These are phyloP conservation scores for Wickerhamiella lipophila DNA, from an alignment of 805 yeast genomes.

Conservation along the genomic window DNA sequence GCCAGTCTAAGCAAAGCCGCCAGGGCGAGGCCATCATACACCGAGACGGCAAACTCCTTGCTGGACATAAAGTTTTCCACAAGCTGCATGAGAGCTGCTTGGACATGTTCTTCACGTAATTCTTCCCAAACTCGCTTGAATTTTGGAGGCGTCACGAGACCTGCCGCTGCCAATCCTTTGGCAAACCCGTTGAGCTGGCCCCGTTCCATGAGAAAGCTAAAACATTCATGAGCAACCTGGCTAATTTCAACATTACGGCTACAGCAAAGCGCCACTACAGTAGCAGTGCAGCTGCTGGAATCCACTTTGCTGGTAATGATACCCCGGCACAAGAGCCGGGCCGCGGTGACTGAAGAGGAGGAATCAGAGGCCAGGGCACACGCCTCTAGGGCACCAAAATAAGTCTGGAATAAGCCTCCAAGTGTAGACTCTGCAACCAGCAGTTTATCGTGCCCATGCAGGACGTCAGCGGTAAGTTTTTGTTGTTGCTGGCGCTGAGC, in stretches of 20 bases:
- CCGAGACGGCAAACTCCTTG: neutral
- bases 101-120: neutral
- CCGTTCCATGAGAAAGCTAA: constrained; percentile 7
- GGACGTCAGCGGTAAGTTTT: neutral
- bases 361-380: neutral
- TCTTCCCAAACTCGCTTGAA: constrained; percentile 9
- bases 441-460: constrained; percentile 3
- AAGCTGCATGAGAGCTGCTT: neutral
- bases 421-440: constrained; percentile 11
- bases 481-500: neutral
- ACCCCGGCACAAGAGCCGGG: constrained; percentile 8
- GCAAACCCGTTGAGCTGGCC: constrained; percentile 5
- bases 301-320: constrained; percentile 11
- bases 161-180: constrained; percentile 6
- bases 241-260: constrained; percentile 5
- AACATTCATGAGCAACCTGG: constrained; percentile 8
- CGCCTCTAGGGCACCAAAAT: constrained; percentile 2
- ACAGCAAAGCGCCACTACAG: constrained; percentile 7
- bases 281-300: constrained; percentile 4
- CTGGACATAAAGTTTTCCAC: neutral
- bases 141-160: neutral
- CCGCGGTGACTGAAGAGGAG: neutral
- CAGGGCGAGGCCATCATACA: constrained; percentile 1
- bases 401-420: constrained; percentile 11
- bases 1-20: neutral